A percentile compares a stretch with the other conserved stretches of the same genome.
Evolutionary conservation across 306 rosid species (phyloP).

Genomic region (peach (Prunus persica)): DNA sequence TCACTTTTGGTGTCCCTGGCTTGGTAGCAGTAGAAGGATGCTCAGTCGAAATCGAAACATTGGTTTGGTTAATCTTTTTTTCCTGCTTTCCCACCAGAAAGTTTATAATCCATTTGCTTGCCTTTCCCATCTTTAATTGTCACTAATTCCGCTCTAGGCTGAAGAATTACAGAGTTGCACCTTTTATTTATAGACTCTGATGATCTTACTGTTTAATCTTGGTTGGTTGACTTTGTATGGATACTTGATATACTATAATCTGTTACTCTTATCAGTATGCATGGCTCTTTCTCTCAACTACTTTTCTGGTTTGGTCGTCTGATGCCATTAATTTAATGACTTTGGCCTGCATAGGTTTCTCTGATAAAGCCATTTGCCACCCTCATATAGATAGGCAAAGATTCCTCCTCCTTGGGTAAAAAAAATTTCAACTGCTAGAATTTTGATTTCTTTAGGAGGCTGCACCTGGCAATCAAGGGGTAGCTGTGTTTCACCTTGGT

Average conservation of each 20-base stretch:
- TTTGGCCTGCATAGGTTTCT: slow-evolving; percentile 59
- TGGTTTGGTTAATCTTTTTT: slow-evolving; percentile 29
- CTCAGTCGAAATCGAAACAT: neutral
- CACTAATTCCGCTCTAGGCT: neutral
- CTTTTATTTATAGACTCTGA: neutral
- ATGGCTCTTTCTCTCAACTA: slow-evolving; percentile 5
- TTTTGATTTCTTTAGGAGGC: neutral
- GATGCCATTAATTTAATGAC: slow-evolving; percentile 17
- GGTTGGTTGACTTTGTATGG: slow-evolving; percentile 27
- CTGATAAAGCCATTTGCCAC: slow-evolving; percentile 70
- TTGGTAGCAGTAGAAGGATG: slow-evolving; percentile 14
- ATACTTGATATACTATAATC: slow-evolving; percentile 2
- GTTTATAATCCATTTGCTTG: slow-evolving; percentile 75
- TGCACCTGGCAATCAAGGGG: slow-evolving; percentile 14
- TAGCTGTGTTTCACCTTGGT: too few species aligned
- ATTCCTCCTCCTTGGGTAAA: neutral
- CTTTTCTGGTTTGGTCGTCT: slow-evolving; percentile 20
- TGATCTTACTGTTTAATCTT: neutral
- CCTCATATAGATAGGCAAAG: neutral
- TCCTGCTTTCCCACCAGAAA: slow-evolving; percentile 63
- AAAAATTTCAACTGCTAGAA: neutral
- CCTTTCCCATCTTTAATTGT: slow-evolving; percentile 56
- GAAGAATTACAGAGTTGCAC: neutral
- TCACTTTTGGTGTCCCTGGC: slow-evolving; percentile 42
- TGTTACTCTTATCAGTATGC: neutral